Evolutionary conservation across 108 stramenopile genomes (phyloP), one percentile per base, ranked within the genome.

Genomic region (Cylindrotheca fusiformis): DNA sequence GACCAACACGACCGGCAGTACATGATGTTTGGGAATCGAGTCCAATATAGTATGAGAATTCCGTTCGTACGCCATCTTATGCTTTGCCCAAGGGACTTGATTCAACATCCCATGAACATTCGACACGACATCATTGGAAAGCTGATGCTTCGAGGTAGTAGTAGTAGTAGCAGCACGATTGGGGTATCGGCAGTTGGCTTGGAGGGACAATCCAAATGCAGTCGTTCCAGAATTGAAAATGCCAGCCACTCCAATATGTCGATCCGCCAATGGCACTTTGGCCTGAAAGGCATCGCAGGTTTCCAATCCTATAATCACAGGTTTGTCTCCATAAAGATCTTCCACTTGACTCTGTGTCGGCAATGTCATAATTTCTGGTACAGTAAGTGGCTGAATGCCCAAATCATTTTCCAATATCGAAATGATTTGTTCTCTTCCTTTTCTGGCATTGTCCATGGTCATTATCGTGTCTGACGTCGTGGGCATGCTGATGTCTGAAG

Each of bases 21-120:
- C 77, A 58, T 68, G 32, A 2, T 67, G 54, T 24, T 66, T 71
- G n/a, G 58, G 53, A 22, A 56, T 55, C 12, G 8, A 23, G 17
- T 20, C 19, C 1, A 57, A 25, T 14, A 63, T 67, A 3, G 52
- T 67, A 52, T 81, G 71, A 28, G 70, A 52, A 10, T 55, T 45
- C 27, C 81, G 52, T 61, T 72, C 82, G 3, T 33, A 55, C 17
- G 84, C 68, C 28, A 80, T 75, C 50, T 78, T 85, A 58, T 91
- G 90, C 58, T 91, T 91, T 14, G 83, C 85, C 90, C 90, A 92
- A 0, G 90, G 90, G 17, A 84, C 87, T 69, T 82, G 75, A 55
- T 49, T 74, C 48, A 58, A 56, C 61, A 63, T 74, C 52, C 56
- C 71, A 74, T 50, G 67, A 33, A 32, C 69, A 70, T 48, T 80